Evolutionary conservation across 352 stramenopile genomes (phyloP).

Genomic region (Phytophthora sp.): DNA sequence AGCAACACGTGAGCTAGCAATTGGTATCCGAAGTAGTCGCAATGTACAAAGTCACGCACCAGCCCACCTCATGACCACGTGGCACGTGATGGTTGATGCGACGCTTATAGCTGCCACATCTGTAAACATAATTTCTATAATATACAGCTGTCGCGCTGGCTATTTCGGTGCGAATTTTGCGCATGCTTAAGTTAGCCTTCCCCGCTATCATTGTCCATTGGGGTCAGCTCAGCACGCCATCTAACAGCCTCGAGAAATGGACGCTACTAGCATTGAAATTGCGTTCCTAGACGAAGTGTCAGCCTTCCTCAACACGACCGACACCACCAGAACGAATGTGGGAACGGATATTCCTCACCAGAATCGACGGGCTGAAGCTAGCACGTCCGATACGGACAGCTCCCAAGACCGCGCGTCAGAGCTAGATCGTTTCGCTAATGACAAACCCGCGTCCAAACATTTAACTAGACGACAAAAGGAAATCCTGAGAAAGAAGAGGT

Average conservation of each 20-base stretch:
- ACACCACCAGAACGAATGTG: not conserved
- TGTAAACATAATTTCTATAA: too few relatives aligned
- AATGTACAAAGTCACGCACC: not conserved
- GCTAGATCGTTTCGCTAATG: not conserved
- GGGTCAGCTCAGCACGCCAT: not conserved
- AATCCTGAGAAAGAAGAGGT: constrained; percentile 7
- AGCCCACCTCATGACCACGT: too few relatives aligned
- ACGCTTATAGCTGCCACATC: not conserved
- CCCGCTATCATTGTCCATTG: not conserved
- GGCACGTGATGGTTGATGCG: not conserved
- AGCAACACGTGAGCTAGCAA: too few relatives aligned
- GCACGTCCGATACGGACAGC: not conserved
- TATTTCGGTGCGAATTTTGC: not conserved
- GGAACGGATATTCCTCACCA: too few relatives aligned
- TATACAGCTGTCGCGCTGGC: not conserved
- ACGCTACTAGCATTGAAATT: not conserved
- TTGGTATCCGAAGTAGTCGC: too few relatives aligned
- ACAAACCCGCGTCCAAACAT: not conserved
- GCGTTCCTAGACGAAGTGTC: constrained; percentile 5
- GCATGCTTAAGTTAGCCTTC: not conserved
- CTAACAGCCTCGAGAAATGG: too few relatives aligned
- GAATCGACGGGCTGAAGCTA: not conserved
- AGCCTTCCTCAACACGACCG: constrained; percentile 3
- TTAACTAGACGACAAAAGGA: constrained; percentile 6
- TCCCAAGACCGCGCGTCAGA: not conserved